Percentiles rank a stretch among this genome's conserved stretches.
These are phyloP conservation scores for Pseudognaphalium luteoalbum DNA, from an alignment of 129 eudicot species.

Conservation along the genomic window DNA sequence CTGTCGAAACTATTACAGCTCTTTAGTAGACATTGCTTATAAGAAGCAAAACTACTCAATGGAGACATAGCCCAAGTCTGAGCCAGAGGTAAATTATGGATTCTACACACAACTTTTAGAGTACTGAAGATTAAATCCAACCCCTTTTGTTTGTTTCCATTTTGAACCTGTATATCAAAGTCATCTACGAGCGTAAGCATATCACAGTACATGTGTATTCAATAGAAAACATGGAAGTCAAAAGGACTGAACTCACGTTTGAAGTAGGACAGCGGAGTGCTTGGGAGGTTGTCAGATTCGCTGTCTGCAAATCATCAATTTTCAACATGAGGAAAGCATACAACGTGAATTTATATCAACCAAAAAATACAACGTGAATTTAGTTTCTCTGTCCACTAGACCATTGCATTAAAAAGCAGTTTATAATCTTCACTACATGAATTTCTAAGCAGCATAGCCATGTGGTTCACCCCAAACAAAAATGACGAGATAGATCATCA, in stretches of 20 bases:
- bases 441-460: too few species aligned
- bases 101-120: neutral
- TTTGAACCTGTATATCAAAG: neutral
- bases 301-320: neutral
- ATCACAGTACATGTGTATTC: neutral
- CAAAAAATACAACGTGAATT: neutral
- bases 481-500: neutral
- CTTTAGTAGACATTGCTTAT: neutral
- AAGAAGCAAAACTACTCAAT: neutral
- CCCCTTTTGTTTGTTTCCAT: neutral
- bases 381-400: too few species aligned
- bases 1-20: slow-evolving; percentile 1
- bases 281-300: neutral
- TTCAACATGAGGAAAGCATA: neutral
- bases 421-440: neutral
- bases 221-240: neutral
- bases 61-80: slow-evolving; percentile 15
- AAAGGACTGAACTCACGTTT: neutral
- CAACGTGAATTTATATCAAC: neutral
- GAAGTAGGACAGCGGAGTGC: neutral
- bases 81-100: neutral
- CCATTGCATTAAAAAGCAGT: neutral
- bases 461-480: too few species aligned
- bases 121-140: neutral
- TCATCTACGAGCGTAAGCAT: neutral